Base-by-base conservation (phyloP, 2,329 filamentous ascomycete genomes). In the Thielaviopsis punctulata region DNA sequence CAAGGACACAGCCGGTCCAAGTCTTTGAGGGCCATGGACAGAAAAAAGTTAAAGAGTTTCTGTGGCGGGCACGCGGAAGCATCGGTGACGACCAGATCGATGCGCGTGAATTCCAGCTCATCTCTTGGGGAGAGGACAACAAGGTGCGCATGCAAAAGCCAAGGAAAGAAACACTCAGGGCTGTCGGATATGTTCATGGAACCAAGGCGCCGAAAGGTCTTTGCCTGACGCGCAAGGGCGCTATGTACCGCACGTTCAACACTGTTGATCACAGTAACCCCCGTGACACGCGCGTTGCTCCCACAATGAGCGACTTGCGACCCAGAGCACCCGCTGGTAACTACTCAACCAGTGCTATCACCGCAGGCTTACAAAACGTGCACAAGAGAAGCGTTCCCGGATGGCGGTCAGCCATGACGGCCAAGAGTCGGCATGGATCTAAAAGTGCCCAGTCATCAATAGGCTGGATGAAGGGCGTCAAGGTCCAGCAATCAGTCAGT, bases 91-190 rank as follows among this genome's bases (percentile, higher is more conserved):
- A 86, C 51, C 75, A 76, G n/a, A 67, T 83, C 45, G 89, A 95
- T 60, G 72, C 88, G 56, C 79, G 90, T 59, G 89, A 95, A 50
- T 95, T 95, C 57, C 89, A 95, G 64, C 72, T 95, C 18, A 86
- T 95, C 0, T 89, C 89, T 0, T 95, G 89, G 89, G 88, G 88
- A 23, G 82, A 85, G 48, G 90, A 95, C 63, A 84, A 84, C 58
- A 78, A 88, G 60, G 70, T 95, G 25, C 81, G 84, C 48, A 71
- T 95, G 24, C 85, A 94, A 62, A 80, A 79, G 47, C 75, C 88
- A 19, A 76, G 86, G 41, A 68, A 77, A 1, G 69, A 79, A 23
- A 69, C 80, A 25, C 69, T 92, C 1, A 71, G 77, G 54, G 71
- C 76, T 1, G 82, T 93, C 15, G 86, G 86, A 2, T 84, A 86